Evolutionary conservation across 805 yeast species (phyloP).

Genomic region (Candida glaebosa): DNA sequence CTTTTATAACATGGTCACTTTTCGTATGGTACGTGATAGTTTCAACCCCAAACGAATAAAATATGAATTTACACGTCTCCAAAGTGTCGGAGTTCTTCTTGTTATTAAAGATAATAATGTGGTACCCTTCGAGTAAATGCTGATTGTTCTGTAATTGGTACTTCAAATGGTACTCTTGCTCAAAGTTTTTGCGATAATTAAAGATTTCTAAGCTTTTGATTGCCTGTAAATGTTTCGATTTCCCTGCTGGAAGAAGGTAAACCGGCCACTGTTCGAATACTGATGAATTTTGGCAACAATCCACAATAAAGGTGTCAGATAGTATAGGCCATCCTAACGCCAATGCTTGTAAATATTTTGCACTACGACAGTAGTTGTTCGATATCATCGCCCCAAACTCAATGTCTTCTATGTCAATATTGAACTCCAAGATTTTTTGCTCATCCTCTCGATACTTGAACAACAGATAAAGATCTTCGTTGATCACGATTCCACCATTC

Average conservation of each 20-base stretch:
- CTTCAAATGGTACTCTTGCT: slow-evolving; percentile 23
- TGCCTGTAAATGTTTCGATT: slow-evolving; percentile 43
- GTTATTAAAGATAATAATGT: slow-evolving; percentile 34
- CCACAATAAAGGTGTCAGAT: slow-evolving; percentile 53
- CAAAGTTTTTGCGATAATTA: slow-evolving; percentile 38
- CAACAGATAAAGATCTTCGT: slow-evolving; percentile 31
- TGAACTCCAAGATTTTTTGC: slow-evolving; percentile 7
- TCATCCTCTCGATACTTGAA: slow-evolving; percentile 14
- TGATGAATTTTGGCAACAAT: slow-evolving; percentile 33
- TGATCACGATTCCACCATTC: slow-evolving; percentile 42
- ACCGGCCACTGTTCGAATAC: slow-evolving; percentile 41
- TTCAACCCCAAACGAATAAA: slow-evolving; percentile 44
- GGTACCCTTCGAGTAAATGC: slow-evolving; percentile 25
- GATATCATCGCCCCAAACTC: slow-evolving; percentile 68
- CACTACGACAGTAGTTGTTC: slow-evolving; percentile 55
- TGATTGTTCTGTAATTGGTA: slow-evolving; percentile 43
- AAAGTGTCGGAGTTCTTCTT: slow-evolving; percentile 23
- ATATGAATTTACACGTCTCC: slow-evolving; percentile 40
- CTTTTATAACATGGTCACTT: not conserved
- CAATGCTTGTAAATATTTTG: slow-evolving; percentile 72
- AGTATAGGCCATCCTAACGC: slow-evolving; percentile 87
- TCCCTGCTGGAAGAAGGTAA: slow-evolving; percentile 73
- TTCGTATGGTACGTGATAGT: slow-evolving; percentile 13
- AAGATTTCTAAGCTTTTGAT: slow-evolving; percentile 49
- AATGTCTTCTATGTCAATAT: slow-evolving; percentile 15